These are phyloP conservation scores for Lepidopterella palustris DNA, from an alignment of 495 filamentous ascomycete genomes.

Conservation along the genomic window DNA sequence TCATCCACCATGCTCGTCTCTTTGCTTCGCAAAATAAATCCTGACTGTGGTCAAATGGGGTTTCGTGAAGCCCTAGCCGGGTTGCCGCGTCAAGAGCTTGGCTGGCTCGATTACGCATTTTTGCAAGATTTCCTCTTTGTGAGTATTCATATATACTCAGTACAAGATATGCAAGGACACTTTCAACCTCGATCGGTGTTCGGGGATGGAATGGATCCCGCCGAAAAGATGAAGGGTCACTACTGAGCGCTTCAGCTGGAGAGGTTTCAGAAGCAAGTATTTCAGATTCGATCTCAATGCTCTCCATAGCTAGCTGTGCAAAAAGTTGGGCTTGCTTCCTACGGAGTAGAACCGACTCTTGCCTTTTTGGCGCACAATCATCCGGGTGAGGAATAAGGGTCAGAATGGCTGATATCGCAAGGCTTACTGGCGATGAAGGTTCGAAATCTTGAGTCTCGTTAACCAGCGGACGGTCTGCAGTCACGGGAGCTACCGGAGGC, in stretches of 20 bases:
- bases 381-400: slow-evolving; percentile 50
- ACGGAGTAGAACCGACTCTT: slow-evolving; percentile 44
- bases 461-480: slow-evolving; percentile 43
- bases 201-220: slow-evolving; percentile 47
- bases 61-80: slow-evolving; percentile 46
- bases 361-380: slow-evolving; percentile 26
- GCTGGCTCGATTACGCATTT: slow-evolving; percentile 54
- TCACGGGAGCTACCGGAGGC: slow-evolving; percentile 41
- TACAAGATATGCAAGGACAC: slow-evolving; percentile 49
- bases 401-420: slow-evolving; percentile 51
- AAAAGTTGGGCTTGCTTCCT: slow-evolving; percentile 50
- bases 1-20: slow-evolving; percentile 59
- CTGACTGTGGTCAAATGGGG: slow-evolving; percentile 42
- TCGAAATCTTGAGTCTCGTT: slow-evolving; percentile 42
- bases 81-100: slow-evolving; percentile 51
- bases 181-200: slow-evolving; percentile 49
- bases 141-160: slow-evolving; percentile 56
- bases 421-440: slow-evolving; percentile 49
- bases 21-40: slow-evolving; percentile 48
- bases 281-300: slow-evolving; percentile 52
- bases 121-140: slow-evolving; percentile 55
- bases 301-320: slow-evolving; percentile 48
- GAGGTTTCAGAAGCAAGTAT: slow-evolving; percentile 48
- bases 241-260: slow-evolving; percentile 48
- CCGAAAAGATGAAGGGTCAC: slow-evolving; percentile 38